phyloP scores from a whole-genome alignment of 176 grass and related monocot species.

The Oryza glumipatula region DNA sequence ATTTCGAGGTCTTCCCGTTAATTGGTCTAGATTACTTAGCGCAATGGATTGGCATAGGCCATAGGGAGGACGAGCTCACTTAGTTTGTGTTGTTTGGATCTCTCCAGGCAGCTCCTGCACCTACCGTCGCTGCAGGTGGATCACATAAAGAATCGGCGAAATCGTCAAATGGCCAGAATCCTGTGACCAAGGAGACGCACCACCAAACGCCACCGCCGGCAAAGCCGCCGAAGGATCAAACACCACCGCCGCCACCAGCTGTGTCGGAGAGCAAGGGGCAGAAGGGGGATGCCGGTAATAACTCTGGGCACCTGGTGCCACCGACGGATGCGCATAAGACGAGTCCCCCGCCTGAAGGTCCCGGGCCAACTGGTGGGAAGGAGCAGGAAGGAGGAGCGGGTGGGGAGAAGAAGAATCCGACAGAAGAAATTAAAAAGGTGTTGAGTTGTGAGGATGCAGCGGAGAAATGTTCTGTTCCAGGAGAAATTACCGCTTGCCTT shows the following conservation, averaged over 20 bases:
- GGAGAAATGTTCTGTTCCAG: conserved; percentile 1
- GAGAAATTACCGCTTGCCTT: conserved; percentile 43
- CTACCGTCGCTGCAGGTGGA: conserved; percentile 11
- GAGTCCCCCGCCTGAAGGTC: not conserved
- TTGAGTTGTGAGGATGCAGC: conserved; percentile 24
- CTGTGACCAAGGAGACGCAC: not conserved
- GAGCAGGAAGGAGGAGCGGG: not conserved
- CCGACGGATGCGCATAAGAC: not conserved
- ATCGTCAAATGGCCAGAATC: not conserved
- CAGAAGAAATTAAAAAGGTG: not conserved
- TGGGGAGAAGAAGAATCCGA: not conserved
- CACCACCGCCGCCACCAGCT: not conserved
- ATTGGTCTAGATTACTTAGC: not conserved
- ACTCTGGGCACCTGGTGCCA: conserved; percentile 5
- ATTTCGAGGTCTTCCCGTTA: not conserved
- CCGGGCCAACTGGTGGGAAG: conserved; percentile 4
- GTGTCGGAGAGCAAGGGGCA: conserved; percentile 12
- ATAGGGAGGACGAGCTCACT: not conserved
- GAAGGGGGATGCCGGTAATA: not conserved
- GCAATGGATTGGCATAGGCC: not conserved
- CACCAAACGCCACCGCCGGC: not conserved
- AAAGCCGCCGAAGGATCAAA: not conserved
- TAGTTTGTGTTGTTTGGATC: conserved; percentile 23
- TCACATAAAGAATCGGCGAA: conserved; percentile 25
- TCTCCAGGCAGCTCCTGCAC: conserved; percentile 37